Conservation (phyloP, 1,139 yeast genomes). For the Taphrina pruni region DNA sequence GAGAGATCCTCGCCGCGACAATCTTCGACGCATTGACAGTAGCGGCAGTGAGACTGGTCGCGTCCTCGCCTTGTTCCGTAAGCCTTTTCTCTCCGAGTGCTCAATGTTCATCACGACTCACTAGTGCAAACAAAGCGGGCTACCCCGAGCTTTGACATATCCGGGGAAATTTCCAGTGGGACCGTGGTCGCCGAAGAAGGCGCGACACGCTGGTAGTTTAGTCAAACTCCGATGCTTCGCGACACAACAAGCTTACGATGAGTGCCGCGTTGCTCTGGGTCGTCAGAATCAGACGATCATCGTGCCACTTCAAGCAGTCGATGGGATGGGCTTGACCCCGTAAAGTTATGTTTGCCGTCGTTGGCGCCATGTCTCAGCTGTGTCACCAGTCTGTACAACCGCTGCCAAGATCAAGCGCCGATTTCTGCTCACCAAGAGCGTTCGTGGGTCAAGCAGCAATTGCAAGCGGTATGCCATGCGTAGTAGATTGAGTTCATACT, state of each 20-base stretch:
- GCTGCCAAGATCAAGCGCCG: background rate
- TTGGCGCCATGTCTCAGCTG: slow-evolving; percentile 3
- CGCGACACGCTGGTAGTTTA: background rate
- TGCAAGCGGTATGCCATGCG: no score
- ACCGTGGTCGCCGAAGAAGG: background rate
- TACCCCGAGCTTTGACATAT: background rate
- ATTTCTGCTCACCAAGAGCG: background rate
- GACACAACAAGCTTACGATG: background rate
- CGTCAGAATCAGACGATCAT: background rate
- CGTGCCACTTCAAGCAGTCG: slow-evolving; percentile 18
- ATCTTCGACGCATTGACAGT: background rate
- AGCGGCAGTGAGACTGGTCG: slow-evolving; percentile 3
- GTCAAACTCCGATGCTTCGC: background rate
- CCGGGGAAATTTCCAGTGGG: background rate
- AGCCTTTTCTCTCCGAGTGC: background rate
- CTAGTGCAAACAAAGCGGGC: background rate
- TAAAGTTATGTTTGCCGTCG: background rate
- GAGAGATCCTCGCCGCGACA: background rate
- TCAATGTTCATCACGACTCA: background rate
- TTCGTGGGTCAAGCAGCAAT: no score
- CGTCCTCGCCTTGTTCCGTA: slow-evolving; percentile 7
- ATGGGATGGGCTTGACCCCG: slow-evolving; percentile 7
- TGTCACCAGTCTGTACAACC: background rate
- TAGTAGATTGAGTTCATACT: no score
- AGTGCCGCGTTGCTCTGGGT: background rate